Conservation (phyloP, 1,284 basidiomycete genomes). For the Heterobasidion irregulare region DNA sequence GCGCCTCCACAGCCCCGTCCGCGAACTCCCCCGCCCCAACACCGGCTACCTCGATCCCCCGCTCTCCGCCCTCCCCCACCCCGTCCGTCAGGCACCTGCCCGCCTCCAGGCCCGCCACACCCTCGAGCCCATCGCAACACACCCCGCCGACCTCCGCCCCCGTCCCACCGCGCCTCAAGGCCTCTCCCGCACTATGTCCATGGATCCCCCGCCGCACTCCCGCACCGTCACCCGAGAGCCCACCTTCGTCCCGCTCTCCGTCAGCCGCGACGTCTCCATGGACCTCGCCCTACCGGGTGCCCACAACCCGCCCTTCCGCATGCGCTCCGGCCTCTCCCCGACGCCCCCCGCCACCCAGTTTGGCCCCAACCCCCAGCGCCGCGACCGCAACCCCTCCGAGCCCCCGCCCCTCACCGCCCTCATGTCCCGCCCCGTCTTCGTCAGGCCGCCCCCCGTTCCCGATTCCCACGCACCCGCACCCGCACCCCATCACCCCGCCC, state of each 20-base stretch:
- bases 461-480: constrained; percentile 16
- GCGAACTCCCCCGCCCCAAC: background rate
- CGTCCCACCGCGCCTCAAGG: constrained; percentile 26
- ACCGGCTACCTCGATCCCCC: constrained; percentile 50
- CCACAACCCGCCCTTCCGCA: constrained; percentile 44
- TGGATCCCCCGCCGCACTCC: constrained; percentile 39
- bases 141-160: constrained; percentile 4
- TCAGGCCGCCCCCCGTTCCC: constrained; percentile 43
- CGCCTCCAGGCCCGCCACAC: background rate
- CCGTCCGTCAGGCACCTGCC: background rate
- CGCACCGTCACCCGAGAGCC: constrained; percentile 1
- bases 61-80: background rate
- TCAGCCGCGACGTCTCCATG: constrained; percentile 33
- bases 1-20: constrained; percentile 39
- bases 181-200: constrained; percentile 50
- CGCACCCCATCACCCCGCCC: constrained; percentile 13
- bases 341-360: constrained; percentile 46
- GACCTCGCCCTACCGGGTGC: constrained; percentile 22
- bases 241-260: constrained; percentile 14
- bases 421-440: constrained; percentile 55
- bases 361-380: constrained; percentile 29
- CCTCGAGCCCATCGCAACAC: background rate
- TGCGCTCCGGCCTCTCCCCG: constrained; percentile 62
- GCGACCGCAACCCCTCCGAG: constrained; percentile 45
- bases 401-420: constrained; percentile 59